Evolutionary conservation across 495 filamentous ascomycete genomes (phyloP).

Genomic region (Talaromyces liani): DNA sequence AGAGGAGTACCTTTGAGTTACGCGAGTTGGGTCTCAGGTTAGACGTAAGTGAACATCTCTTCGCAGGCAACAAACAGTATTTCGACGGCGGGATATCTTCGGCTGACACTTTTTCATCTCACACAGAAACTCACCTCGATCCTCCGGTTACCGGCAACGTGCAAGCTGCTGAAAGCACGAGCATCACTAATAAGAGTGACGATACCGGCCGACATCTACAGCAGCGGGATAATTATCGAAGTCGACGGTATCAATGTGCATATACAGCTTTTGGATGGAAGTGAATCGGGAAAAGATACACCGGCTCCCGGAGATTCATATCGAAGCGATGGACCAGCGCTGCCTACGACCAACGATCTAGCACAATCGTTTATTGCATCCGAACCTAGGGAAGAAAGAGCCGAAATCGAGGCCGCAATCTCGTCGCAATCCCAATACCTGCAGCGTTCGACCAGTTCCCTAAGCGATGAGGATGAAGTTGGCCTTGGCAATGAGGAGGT

Average conservation of each 20-base stretch:
- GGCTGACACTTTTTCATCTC: constrained; percentile 10
- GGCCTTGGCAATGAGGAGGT: constrained; percentile 64
- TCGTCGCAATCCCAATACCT: constrained; percentile 51
- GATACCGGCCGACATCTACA: constrained; percentile 74
- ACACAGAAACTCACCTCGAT: constrained; percentile 65
- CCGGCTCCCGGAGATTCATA: not conserved
- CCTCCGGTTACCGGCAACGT: constrained; percentile 60
- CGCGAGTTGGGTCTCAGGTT: constrained; percentile 70
- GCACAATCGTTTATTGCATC: constrained; percentile 82
- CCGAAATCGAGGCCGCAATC: constrained; percentile 69
- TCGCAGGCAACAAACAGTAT: not conserved
- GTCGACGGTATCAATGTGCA: constrained; percentile 69
- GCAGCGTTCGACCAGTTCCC: constrained; percentile 35
- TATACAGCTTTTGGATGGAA: constrained; percentile 33
- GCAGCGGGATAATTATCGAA: constrained; percentile 68
- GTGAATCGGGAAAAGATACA: constrained; percentile 12
- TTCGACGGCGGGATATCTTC: not conserved
- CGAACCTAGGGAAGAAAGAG: constrained; percentile 67
- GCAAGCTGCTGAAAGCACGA: constrained; percentile 62
- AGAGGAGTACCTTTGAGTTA: constrained; percentile 69
- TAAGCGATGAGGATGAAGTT: constrained; percentile 53
- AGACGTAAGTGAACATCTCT: constrained; percentile 43
- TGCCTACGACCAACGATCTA: constrained; percentile 75
- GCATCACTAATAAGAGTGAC: constrained; percentile 65
- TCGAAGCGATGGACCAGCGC: constrained; percentile 7